Evolutionary conservation across 163 green algal species (phyloP).

Genomic region (Picocystis sp.): DNA sequence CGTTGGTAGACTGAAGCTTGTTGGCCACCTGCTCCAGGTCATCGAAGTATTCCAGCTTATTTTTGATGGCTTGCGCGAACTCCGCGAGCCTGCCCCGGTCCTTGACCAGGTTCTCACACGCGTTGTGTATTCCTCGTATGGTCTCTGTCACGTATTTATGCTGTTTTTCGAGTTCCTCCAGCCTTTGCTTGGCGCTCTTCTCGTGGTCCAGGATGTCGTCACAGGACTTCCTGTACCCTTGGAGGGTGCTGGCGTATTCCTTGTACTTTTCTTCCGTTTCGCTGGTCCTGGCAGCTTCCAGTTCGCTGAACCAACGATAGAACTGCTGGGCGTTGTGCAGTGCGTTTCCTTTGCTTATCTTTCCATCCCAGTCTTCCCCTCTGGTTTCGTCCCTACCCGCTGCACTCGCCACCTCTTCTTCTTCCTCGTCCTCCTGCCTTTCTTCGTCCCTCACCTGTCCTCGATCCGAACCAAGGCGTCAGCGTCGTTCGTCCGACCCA

Average conservation of each 20-base stretch:
- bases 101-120: constrained; percentile 24
- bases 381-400: too few relatives aligned
- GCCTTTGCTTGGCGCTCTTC: constrained; percentile 33
- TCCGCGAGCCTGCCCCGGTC: constrained; percentile 52
- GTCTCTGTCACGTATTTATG: constrained; percentile 41
- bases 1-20: background rate
- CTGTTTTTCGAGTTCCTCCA: constrained; percentile 35
- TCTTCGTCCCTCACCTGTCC: too few relatives aligned
- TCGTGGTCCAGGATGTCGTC: constrained; percentile 41
- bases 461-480: too few relatives aligned
- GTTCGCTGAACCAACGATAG: constrained; percentile 72
- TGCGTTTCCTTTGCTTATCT: background rate
- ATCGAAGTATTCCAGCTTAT: constrained; percentile 84
- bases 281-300: constrained; percentile 51
- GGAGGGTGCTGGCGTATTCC: constrained; percentile 48
- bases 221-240: constrained; percentile 36
- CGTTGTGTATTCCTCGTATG: constrained; percentile 31
- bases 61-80: constrained; percentile 64
- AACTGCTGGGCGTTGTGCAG: constrained; percentile 56
- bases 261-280: constrained; percentile 77
- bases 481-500: too few relatives aligned
- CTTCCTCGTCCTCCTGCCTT: too few relatives aligned
- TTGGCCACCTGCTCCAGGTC: constrained; percentile 58
- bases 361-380: too few relatives aligned
- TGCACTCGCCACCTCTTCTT: too few relatives aligned